A percentile compares a stretch with the other conserved stretches of the same genome.
Conservation (phyloP, 306 rosid species). For the Glycine latifolia region DNA sequence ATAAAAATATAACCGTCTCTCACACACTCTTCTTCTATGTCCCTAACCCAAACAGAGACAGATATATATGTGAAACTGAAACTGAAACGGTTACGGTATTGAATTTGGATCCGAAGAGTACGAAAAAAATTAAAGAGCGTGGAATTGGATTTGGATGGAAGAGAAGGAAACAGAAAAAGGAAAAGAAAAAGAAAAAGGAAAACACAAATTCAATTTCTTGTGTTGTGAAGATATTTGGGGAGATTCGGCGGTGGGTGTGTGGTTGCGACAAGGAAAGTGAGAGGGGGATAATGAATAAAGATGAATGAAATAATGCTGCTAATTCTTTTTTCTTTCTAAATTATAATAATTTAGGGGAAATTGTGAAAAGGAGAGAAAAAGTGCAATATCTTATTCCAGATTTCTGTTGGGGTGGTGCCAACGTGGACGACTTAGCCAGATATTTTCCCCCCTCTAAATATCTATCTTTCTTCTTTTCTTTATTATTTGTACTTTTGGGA, state of each 20-base stretch:
- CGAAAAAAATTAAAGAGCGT: neutral
- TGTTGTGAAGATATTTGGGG: conserved; percentile 37
- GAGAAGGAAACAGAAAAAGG: neutral
- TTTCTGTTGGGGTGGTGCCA: conserved; percentile 38
- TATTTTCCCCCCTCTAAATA: conserved; percentile 55
- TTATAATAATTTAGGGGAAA: neutral
- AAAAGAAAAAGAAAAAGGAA: too few relatives aligned
- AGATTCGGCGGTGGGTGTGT: conserved; percentile 37
- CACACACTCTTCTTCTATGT: neutral
- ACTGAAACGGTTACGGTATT: neutral
- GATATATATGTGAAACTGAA: neutral
- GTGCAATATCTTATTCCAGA: conserved; percentile 55
- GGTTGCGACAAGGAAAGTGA: conserved; percentile 30
- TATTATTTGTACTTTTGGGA: neutral
- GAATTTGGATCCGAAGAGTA: conserved; percentile 34
- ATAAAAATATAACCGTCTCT: neutral
- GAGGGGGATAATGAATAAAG: neutral
- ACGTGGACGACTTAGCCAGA: conserved; percentile 51
- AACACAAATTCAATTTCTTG: neutral
- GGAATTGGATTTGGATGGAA: neutral
- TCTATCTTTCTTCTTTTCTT: conserved; percentile 12
- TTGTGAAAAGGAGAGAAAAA: conserved; percentile 39
- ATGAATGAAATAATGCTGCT: neutral
- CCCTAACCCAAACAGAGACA: neutral
- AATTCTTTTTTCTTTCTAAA: neutral